Evolutionary conservation across 441 rosid species (phyloP).

Genomic region (Iberis amara): DNA sequence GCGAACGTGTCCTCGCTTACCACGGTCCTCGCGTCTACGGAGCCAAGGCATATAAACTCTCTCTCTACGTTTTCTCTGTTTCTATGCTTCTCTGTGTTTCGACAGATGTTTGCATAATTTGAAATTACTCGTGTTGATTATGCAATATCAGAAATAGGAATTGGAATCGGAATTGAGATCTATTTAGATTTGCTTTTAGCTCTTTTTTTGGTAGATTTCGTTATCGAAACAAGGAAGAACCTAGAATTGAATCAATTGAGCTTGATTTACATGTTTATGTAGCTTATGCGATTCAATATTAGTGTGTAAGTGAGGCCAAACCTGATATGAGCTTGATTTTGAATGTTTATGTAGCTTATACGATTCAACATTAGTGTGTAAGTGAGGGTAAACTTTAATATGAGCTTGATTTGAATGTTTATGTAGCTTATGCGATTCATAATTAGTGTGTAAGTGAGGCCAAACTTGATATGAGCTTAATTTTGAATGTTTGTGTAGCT

Average conservation of each 20-base stretch:
- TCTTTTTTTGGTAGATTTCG: conserved; percentile 7
- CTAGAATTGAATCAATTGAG: background rate
- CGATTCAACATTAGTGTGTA: too few relatives aligned
- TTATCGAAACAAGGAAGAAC: background rate
- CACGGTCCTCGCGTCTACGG: conserved; percentile 98
- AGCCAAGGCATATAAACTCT: conserved; percentile 61
- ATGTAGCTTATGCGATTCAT: too few relatives aligned
- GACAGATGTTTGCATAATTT: background rate
- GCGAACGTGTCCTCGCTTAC: conserved; percentile 93
- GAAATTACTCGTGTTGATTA: conserved; percentile 8
- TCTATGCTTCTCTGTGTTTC: too few relatives aligned
- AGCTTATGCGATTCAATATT: background rate
- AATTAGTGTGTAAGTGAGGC: too few relatives aligned
- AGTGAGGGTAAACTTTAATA: too few relatives aligned
- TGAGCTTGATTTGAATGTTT: too few relatives aligned
- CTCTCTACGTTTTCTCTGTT: background rate
- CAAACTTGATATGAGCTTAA: too few relatives aligned
- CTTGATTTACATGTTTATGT: background rate
- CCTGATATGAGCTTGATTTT: too few relatives aligned
- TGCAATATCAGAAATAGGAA: background rate
- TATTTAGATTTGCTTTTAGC: conserved; percentile 6
- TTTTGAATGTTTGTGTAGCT: too few relatives aligned
- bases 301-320: too few relatives aligned
- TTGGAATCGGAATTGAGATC: background rate
- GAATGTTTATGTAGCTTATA: too few relatives aligned